phyloP scores from a whole-genome alignment of 441 rosid species.

The Erysimum cheiri region DNA sequence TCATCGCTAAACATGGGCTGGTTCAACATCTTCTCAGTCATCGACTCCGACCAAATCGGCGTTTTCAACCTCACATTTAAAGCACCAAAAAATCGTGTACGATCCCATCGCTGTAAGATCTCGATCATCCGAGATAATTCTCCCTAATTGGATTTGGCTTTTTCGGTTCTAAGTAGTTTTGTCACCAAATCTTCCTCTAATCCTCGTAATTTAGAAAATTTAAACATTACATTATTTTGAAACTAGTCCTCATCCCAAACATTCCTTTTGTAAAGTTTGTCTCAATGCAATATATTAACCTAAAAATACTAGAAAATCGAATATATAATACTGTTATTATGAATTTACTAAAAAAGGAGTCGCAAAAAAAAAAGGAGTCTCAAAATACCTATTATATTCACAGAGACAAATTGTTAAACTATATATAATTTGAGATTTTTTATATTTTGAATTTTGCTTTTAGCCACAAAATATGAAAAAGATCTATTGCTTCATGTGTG shows the following conservation, averaged over 20 bases:
- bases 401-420: background rate
- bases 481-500: constrained; percentile 1
- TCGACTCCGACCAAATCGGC: background rate
- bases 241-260: background rate
- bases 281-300: background rate
- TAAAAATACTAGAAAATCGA: background rate
- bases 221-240: background rate
- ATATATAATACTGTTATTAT: background rate
- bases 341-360: background rate
- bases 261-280: background rate
- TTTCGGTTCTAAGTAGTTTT: background rate
- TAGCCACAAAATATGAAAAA: background rate
- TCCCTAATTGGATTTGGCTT: background rate
- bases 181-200: background rate
- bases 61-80: background rate
- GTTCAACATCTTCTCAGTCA: background rate
- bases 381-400: background rate
- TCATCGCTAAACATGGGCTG: background rate
- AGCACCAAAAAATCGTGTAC: no score
- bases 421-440: background rate
- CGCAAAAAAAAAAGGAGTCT: background rate
- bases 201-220: background rate
- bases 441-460: background rate
- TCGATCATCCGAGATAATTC: background rate
- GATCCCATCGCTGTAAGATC: background rate